These are phyloP conservation scores for Aspergillus wentii DNA, from an alignment of 495 filamentous ascomycete species.

Conservation along the genomic window DNA sequence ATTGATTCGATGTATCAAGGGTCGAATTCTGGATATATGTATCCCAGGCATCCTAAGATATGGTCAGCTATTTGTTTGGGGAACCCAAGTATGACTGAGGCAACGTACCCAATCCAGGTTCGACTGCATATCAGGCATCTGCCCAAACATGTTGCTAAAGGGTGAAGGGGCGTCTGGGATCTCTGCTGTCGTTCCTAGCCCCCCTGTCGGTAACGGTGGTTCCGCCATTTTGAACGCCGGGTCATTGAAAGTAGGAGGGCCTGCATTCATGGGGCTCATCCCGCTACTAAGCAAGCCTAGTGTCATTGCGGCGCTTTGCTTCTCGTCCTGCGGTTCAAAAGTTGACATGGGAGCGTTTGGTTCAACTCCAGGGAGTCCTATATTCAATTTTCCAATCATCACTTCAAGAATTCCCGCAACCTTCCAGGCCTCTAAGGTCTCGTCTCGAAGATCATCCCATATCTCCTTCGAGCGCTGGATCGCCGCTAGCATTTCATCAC, in stretches of 20 bases:
- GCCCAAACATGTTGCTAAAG: slow-evolving; percentile 51
- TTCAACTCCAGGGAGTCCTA: slow-evolving; percentile 22
- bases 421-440: slow-evolving; percentile 86
- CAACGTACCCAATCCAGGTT: slow-evolving; percentile 76
- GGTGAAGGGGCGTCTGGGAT: slow-evolving; percentile 42
- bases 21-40: slow-evolving; percentile 49
- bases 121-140: slow-evolving; percentile 55
- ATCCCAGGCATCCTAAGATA: slow-evolving; percentile 49
- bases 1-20: slow-evolving; percentile 39
- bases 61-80: slow-evolving; percentile 11
- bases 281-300: slow-evolving; percentile 73
- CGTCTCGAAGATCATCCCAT: slow-evolving; percentile 69
- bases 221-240: slow-evolving; percentile 27
- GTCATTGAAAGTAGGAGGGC: slow-evolving; percentile 27
- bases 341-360: slow-evolving; percentile 13
- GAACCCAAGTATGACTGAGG: background rate
- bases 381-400: slow-evolving; percentile 71
- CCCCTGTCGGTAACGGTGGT: slow-evolving; percentile 22
- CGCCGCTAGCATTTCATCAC: slow-evolving; percentile 67
- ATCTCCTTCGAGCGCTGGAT: slow-evolving; percentile 70
- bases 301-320: slow-evolving; percentile 71
- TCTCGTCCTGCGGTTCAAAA: slow-evolving; percentile 39
- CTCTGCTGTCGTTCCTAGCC: slow-evolving; percentile 32
- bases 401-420: slow-evolving; percentile 69
- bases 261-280: slow-evolving; percentile 55